Conservation (phyloP, 371 early-diverging fungal genomes). For the Fennellomyces sp. region DNA sequence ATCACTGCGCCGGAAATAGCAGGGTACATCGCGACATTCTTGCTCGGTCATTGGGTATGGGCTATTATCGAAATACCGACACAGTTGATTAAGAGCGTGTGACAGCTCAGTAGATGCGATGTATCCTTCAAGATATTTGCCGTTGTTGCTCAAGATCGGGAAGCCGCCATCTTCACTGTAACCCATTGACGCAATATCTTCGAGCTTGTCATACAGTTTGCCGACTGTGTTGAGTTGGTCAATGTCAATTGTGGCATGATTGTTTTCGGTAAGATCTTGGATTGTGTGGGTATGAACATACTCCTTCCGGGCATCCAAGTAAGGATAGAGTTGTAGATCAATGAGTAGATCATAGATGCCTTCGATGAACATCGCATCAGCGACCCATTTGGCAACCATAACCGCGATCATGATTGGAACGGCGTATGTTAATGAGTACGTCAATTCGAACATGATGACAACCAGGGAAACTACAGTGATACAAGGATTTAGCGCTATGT, state of each 20-base stretch:
- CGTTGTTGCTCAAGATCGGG: conserved; percentile 73
- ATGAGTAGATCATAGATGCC: conserved; percentile 89
- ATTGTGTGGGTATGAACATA: conserved; percentile 69
- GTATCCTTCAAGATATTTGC: conserved; percentile 77
- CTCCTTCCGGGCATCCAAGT: conserved; percentile 80
- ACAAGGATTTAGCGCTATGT: not conserved
- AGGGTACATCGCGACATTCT: conserved; percentile 29
- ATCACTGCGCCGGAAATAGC: conserved; percentile 24
- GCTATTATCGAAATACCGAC: conserved; percentile 26
- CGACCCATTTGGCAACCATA: conserved; percentile 85
- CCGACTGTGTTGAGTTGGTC: conserved; percentile 63
- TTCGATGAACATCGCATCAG: conserved; percentile 76
- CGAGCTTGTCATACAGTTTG: conserved; percentile 57
- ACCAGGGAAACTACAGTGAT: conserved; percentile 73
- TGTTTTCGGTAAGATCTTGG: conserved; percentile 36
- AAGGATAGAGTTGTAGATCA: conserved; percentile 81
- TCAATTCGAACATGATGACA: conserved; percentile 97
- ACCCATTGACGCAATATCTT: conserved; percentile 59
- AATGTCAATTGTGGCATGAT: conserved; percentile 61
- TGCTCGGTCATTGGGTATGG: conserved; percentile 37
- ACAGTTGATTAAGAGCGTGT: conserved; percentile 66
- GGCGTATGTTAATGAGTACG: conserved; percentile 83
- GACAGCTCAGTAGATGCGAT: conserved; percentile 82
- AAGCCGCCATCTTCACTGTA: conserved; percentile 80
- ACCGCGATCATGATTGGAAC: conserved; percentile 90